A percentile compares a stretch with the other conserved stretches of the same genome.
phyloP scores from a whole-genome alignment of 805 yeast species.

The Jamesozyma rosinii region DNA sequence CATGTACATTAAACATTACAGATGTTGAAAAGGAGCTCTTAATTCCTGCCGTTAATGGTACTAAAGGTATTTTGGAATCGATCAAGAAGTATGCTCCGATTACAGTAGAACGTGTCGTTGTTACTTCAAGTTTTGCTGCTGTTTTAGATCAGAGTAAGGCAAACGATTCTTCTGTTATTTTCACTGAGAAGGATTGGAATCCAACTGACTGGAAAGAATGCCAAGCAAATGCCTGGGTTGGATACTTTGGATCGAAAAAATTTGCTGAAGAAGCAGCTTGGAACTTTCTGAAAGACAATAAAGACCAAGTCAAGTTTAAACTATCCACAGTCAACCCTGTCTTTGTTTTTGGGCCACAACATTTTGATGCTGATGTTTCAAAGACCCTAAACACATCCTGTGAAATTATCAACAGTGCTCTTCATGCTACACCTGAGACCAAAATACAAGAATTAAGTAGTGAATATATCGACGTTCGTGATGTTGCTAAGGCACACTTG shows the following conservation, averaged over 20 bases:
- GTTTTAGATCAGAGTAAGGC: constrained; percentile 23
- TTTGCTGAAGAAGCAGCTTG: constrained; percentile 1
- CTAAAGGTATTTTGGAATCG: constrained; percentile 40
- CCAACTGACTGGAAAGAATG: constrained; percentile 21
- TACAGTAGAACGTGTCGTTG: constrained; percentile 38
- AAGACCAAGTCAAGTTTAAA: neutral
- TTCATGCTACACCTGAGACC: neutral
- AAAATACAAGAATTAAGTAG: neutral
- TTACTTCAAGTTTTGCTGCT: constrained; percentile 53
- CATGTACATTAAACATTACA: constrained; percentile 30
- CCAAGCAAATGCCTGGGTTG: constrained; percentile 3
- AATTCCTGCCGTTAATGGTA: constrained; percentile 54
- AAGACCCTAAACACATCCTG: neutral
- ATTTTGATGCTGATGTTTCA: neutral
- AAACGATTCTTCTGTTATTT: constrained; percentile 8
- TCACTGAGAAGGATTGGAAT: constrained; percentile 35
- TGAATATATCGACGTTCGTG: neutral
- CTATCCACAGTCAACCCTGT: constrained; percentile 1
- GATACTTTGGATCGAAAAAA: neutral
- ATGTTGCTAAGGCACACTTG: constrained; percentile 1
- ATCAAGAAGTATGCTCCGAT: constrained; percentile 36
- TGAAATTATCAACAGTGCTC: constrained; percentile 1
- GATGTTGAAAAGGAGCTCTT: constrained; percentile 42
- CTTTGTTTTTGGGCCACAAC: constrained; percentile 1
- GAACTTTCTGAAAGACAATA: neutral